Evolutionary conservation across 78 protist genomes (phyloP).

Genomic region (Bigelowiella natans): DNA sequence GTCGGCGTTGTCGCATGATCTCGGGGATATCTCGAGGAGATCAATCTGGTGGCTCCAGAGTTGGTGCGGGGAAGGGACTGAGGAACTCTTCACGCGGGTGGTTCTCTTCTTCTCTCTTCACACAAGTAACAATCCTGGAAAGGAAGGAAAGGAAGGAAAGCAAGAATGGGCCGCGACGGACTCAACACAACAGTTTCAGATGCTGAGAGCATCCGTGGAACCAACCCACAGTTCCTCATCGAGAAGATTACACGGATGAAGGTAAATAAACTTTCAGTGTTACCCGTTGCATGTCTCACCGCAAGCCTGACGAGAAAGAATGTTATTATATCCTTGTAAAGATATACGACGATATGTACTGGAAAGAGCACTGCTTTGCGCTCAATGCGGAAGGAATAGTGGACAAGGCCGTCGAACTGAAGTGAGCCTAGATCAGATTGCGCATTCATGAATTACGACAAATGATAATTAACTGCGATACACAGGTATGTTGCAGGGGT

Average conservation of each 20-base stretch:
- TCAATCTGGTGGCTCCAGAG: no score
- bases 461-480: neutral
- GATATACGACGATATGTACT: constrained; percentile 10
- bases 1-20: no score
- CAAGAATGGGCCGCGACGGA: neutral
- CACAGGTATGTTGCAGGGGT: neutral
- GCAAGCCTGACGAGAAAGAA: no score
- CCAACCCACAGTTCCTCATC: neutral
- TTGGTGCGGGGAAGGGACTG: no score
- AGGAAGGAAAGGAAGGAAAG: no score
- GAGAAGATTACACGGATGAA: constrained; percentile 11
- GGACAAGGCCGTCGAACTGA: neutral
- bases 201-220: neutral
- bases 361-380: constrained; percentile 20
- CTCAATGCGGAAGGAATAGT: neutral
- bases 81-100: no score
- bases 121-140: no score
- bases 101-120: no score
- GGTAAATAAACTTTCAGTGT: neutral
- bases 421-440: neutral
- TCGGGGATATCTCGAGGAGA: no score
- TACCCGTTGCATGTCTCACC: neutral
- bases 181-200: neutral
- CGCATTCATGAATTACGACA: neutral
- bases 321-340: no score